A percentile compares a stretch with the other conserved stretches of the same genome.
These are phyloP conservation scores for Scedosporium dehoogii DNA, from an alignment of 2,329 filamentous ascomycete genomes.

Conservation along the genomic window DNA sequence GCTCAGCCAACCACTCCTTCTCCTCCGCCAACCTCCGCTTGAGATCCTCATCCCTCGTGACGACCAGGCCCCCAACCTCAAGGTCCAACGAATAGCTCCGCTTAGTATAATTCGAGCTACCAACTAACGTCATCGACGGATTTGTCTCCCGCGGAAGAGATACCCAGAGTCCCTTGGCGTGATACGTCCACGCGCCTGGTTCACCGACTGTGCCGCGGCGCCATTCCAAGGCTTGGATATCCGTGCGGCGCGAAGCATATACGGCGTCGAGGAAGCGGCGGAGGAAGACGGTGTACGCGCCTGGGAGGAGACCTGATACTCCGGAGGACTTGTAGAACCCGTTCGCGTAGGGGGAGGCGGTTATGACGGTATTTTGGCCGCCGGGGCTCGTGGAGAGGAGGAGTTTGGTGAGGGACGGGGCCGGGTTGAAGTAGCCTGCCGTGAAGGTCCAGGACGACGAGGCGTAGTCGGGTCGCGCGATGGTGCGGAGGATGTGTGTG, in stretches of 20 bases:
- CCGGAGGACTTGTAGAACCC: slow-evolving; percentile 87
- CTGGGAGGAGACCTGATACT: slow-evolving; percentile 80
- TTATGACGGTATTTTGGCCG: slow-evolving; percentile 70
- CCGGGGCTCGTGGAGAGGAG: slow-evolving; percentile 58
- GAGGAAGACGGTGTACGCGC: slow-evolving; percentile 84
- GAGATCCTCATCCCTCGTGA: slow-evolving; percentile 66
- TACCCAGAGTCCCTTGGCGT: slow-evolving; percentile 93
- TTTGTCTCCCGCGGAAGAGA: slow-evolving; percentile 55
- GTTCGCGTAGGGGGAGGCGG: slow-evolving; percentile 86
- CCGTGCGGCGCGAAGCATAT: slow-evolving; percentile 33
- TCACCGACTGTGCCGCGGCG: slow-evolving; percentile 69
- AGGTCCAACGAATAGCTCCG: slow-evolving; percentile 86
- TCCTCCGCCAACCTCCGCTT: slow-evolving; percentile 69
- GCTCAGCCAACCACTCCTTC: slow-evolving; percentile 67
- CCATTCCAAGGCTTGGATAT: slow-evolving; percentile 80
- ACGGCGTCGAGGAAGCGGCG: slow-evolving; percentile 64
- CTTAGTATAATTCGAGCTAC: slow-evolving; percentile 93
- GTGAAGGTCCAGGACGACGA: slow-evolving; percentile 89
- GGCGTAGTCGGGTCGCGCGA: slow-evolving; percentile 53
- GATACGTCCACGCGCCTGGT: slow-evolving; percentile 88
- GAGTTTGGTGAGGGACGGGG: slow-evolving; percentile 68
- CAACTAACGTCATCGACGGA: slow-evolving; percentile 73
- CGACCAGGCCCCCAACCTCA: slow-evolving; percentile 77
- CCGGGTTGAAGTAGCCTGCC: slow-evolving; percentile 97
- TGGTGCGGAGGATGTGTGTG: slow-evolving; percentile 59